Conservation (phyloP, 176 grass and related monocot genomes). For the Oropetium thomaeum region DNA sequence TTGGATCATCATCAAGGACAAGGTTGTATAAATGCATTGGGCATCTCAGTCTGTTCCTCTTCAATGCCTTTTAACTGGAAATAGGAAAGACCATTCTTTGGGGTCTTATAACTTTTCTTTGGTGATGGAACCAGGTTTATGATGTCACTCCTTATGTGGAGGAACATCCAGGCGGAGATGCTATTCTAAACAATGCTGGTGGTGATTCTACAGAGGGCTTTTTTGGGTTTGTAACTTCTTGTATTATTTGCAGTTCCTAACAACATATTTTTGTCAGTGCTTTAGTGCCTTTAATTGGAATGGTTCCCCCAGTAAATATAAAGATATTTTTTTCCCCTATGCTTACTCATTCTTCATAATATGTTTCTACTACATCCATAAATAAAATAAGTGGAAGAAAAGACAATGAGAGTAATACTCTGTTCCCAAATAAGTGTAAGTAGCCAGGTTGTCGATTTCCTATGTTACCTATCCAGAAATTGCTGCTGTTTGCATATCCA, state of each 20-base stretch:
- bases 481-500: neutral
- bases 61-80: neutral
- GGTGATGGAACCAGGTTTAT: constrained; percentile 59
- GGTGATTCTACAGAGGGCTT: constrained; percentile 76
- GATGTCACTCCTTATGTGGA: constrained; percentile 87
- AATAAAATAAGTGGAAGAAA: neutral
- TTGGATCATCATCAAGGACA: constrained; percentile 80
- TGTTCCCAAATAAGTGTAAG: neutral
- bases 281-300: neutral
- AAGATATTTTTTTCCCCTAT: too few species aligned
- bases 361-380: neutral
- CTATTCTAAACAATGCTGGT: constrained; percentile 88
- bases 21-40: constrained; percentile 45
- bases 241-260: constrained; percentile 13
- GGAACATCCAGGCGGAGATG: constrained; percentile 90
- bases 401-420: neutral
- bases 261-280: constrained; percentile 6
- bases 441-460: neutral
- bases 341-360: too few species aligned
- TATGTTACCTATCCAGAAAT: neutral
- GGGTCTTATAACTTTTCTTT: constrained; percentile 9
- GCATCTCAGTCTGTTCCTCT: neutral
- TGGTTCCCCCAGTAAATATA: neutral
- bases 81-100: neutral
- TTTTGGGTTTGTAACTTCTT: constrained; percentile 55